Evolutionary conservation across 176 grass and related monocot species (phyloP).

Genomic region (Saccharum spontaneum): DNA sequence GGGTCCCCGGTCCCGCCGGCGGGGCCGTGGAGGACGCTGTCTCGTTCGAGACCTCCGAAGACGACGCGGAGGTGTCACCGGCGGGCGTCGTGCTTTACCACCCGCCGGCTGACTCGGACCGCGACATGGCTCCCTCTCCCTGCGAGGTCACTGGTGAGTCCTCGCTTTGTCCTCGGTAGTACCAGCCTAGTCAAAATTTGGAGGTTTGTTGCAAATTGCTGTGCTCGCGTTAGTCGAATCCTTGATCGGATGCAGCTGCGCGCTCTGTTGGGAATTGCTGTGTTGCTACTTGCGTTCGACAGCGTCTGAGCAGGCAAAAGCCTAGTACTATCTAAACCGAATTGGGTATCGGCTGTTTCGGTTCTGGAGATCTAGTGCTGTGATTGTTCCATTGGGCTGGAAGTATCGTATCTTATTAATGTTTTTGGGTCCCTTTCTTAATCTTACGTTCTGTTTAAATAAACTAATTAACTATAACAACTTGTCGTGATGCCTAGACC

Average conservation of each 20-base stretch:
- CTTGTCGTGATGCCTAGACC: neutral
- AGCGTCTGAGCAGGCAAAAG: neutral
- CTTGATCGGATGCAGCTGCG: constrained; percentile 20
- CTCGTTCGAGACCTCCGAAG: constrained; percentile 62
- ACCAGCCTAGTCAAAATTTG: neutral
- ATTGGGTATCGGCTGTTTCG: neutral
- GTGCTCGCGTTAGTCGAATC: neutral
- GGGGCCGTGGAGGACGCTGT: constrained; percentile 45
- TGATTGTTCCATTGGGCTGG: neutral
- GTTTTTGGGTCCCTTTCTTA: neutral
- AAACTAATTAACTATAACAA: neutral
- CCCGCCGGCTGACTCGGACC: neutral
- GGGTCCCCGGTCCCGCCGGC: constrained; percentile 37
- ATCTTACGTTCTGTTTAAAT: neutral
- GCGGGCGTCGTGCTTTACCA: constrained; percentile 14
- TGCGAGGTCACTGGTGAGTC: constrained; percentile 65
- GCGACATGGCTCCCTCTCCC: constrained; percentile 51
- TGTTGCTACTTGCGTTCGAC: neutral
- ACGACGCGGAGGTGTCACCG: constrained; percentile 32
- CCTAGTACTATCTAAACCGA: neutral
- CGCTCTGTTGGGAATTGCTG: neutral
- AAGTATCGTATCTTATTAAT: neutral
- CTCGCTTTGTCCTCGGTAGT: neutral
- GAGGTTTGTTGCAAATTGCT: constrained; percentile 18
- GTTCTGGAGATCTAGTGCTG: constrained; percentile 7